phyloP scores from a whole-genome alignment of 2,329 filamentous ascomycete species.

The Cladobotryum mycophilum region DNA sequence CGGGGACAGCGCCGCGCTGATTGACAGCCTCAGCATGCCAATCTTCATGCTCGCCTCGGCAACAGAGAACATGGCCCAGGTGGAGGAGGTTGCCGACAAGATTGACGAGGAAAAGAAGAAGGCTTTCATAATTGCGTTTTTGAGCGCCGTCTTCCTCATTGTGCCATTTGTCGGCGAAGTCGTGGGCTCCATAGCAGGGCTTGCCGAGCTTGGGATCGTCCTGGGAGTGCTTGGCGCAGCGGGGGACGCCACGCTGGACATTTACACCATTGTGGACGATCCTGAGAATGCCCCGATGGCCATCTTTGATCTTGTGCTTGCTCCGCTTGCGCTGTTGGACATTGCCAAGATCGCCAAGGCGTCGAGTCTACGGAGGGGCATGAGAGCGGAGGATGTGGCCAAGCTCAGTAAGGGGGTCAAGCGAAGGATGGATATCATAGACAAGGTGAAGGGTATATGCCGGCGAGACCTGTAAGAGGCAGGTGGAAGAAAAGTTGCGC shows the following conservation, averaged over 20 bases:
- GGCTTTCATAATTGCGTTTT: background rate
- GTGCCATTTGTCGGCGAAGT: slow-evolving; percentile 1
- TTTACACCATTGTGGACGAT: background rate
- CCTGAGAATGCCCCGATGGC: background rate
- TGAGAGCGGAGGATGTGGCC: slow-evolving; percentile 2
- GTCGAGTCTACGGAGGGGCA: background rate
- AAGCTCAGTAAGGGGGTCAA: background rate
- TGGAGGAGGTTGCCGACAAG: background rate
- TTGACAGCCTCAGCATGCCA: slow-evolving; percentile 1
- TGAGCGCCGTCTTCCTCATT: slow-evolving; percentile 2
- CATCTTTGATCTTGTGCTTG: background rate
- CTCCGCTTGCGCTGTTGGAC: background rate
- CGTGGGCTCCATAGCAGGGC: background rate
- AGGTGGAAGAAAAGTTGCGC: too few species aligned
- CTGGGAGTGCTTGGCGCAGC: background rate
- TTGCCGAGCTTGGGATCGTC: background rate
- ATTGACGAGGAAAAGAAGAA: background rate
- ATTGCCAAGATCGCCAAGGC: background rate
- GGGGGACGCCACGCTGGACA: background rate
- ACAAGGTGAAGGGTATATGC: slow-evolving; percentile 1
- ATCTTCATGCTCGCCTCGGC: background rate
- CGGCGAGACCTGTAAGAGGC: background rate
- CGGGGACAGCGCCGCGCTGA: background rate
- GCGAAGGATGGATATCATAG: background rate
- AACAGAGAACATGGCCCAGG: background rate